phyloP scores from a whole-genome alignment of 257 asterid species.

The Capsicum pubescens region DNA sequence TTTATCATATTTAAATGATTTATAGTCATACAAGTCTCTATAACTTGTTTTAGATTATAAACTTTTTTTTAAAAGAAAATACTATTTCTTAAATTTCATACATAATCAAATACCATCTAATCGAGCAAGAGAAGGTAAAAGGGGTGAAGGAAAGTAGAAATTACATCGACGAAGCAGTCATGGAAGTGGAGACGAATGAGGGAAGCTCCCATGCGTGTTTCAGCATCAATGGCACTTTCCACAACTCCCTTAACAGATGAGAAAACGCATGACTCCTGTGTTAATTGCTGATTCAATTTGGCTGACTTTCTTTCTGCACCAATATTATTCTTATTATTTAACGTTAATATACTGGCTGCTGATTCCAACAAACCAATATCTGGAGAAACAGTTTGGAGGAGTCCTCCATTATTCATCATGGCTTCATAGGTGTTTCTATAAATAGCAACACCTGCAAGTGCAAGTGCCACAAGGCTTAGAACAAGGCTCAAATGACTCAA shows the following conservation, averaged over 20 bases:
- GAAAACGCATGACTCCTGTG: neutral
- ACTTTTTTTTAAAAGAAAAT: no score
- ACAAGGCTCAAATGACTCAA: constrained; percentile 19
- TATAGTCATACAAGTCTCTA: neutral
- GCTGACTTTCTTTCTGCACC: neutral
- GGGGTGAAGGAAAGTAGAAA: neutral
- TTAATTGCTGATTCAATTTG: neutral
- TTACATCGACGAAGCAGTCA: constrained; percentile 32
- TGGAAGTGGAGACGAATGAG: constrained; percentile 33
- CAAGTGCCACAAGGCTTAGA: constrained; percentile 16
- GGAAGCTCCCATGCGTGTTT: constrained; percentile 33
- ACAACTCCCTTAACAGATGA: constrained; percentile 8
- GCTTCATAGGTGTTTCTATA: constrained; percentile 15
- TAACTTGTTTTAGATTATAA: no score
- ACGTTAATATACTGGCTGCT: neutral
- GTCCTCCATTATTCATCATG: neutral
- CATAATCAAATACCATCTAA: neutral
- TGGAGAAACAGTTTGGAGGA: neutral
- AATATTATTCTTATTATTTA: neutral
- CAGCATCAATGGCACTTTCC: constrained; percentile 5
- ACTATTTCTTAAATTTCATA: neutral
- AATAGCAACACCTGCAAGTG: constrained; percentile 22
- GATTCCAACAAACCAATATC: neutral
- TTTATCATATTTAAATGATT: neutral
- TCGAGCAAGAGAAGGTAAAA: neutral